phyloP scores from a whole-genome alignment of 495 filamentous ascomycete genomes.

The Hamigera avellanea region DNA sequence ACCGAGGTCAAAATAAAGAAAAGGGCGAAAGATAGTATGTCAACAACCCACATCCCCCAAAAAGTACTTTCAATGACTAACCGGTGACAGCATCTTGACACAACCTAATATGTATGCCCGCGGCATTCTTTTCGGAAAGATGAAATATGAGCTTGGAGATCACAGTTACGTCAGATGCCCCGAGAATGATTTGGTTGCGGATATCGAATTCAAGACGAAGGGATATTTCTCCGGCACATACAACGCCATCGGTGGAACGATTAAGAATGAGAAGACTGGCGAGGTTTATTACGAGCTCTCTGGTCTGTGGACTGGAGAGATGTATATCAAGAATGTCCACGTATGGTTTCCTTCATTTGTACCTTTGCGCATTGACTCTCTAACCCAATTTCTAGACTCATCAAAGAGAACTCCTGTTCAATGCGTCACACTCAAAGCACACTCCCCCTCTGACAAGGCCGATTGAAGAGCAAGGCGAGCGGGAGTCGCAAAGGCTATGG shows the following conservation, averaged over 20 bases:
- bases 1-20: conserved; percentile 50
- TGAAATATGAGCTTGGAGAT: conserved; percentile 98
- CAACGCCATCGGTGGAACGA: conserved; percentile 86
- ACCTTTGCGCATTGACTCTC: conserved; percentile 1
- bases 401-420: conserved; percentile 80
- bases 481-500: conserved; percentile 88
- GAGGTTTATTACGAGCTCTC: conserved; percentile 82
- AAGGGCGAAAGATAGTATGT: conserved; percentile 80
- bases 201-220: conserved; percentile 98
- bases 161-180: conserved; percentile 92
- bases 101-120: conserved; percentile 99
- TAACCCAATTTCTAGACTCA: conserved; percentile 49
- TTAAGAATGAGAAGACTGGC: conserved; percentile 80
- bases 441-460: conserved; percentile 66
- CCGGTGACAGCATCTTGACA: conserved; percentile 56
- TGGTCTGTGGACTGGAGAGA: conserved; percentile 89
- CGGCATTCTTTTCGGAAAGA: conserved; percentile 95
- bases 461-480: conserved; percentile 74
- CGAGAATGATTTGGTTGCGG: conserved; percentile 73
- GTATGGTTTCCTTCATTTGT: conserved; percentile 33
- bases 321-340: conserved; percentile 73
- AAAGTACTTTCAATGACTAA: conserved; percentile 3
- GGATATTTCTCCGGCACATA: conserved; percentile 95
- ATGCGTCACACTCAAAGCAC: conserved; percentile 65
- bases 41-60: background rate